Percentiles rank a stretch among this genome's conserved stretches.
Conservation (phyloP, 768 basidiomycete genomes). For the Psilocybe tampanensis region DNA sequence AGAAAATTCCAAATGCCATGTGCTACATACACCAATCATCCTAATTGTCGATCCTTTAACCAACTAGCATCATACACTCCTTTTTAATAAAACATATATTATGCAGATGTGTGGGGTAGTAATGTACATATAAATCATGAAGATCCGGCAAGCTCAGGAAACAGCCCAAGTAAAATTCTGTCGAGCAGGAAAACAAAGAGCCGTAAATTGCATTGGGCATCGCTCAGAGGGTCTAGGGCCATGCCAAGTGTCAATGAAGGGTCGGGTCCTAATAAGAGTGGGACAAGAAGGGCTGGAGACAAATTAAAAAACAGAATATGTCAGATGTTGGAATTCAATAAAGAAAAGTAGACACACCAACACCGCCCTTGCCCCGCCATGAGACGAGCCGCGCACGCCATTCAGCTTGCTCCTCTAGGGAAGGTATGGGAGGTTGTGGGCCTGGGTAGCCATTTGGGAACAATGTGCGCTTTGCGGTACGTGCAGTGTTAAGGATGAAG, state of each 20-base stretch:
- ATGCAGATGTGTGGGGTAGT: background rate
- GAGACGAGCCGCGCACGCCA: slow-evolving; percentile 48
- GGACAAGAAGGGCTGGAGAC: slow-evolving; percentile 41
- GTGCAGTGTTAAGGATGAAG: slow-evolving; percentile 54
- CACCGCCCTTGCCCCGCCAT: slow-evolving; percentile 37
- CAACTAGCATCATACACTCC: no score
- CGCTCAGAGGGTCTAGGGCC: slow-evolving; percentile 63
- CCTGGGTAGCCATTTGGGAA: slow-evolving; percentile 92
- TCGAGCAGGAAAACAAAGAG: slow-evolving; percentile 77
- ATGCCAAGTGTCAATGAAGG: slow-evolving; percentile 49
- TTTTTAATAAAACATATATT: background rate
- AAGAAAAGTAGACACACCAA: slow-evolving; percentile 32
- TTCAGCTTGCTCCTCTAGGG: slow-evolving; percentile 69
- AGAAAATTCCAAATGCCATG: no score
- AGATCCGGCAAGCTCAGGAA: slow-evolving; percentile 67
- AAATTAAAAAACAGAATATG: slow-evolving; percentile 1
- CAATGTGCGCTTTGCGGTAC: slow-evolving; percentile 65
- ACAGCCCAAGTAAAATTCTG: slow-evolving; percentile 64
- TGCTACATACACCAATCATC: no score
- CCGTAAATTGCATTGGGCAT: slow-evolving; percentile 76
- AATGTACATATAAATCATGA: background rate
- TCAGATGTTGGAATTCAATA: background rate
- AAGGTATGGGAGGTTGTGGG: slow-evolving; percentile 71
- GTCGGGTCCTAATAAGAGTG: slow-evolving; percentile 57
- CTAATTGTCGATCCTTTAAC: no score